These are phyloP conservation scores for Stromatinia cepivora DNA, from an alignment of 2,329 filamentous ascomycete genomes.

Conservation along the genomic window DNA sequence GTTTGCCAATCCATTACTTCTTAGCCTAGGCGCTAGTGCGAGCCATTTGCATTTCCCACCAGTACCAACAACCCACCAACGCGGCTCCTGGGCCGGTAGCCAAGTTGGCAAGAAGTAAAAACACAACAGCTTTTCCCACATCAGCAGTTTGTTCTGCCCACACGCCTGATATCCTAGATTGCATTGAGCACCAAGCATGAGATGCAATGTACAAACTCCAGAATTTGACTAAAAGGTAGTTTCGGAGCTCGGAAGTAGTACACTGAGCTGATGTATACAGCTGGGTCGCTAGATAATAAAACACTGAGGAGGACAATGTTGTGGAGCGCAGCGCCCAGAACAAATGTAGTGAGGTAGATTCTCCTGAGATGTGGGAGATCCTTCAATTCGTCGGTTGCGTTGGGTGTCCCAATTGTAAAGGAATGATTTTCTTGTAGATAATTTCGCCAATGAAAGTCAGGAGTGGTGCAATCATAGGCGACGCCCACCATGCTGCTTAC, in stretches of 20 bases:
- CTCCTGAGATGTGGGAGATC: conserved; percentile 1
- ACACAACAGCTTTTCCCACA: conserved; percentile 1
- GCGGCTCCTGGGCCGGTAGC: conserved; percentile 9
- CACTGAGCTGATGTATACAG: background rate
- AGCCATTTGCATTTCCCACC: conserved; percentile 16
- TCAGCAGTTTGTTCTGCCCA: background rate
- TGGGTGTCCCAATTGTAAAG: background rate
- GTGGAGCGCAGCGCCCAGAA: background rate
- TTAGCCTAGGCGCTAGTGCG: background rate
- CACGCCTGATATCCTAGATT: conserved; percentile 11
- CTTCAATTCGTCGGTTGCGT: background rate
- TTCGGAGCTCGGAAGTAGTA: background rate
- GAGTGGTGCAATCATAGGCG: background rate
- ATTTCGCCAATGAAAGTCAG: background rate
- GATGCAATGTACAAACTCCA: conserved; percentile 7
- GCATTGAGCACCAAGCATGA: conserved; percentile 2
- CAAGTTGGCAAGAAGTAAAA: background rate
- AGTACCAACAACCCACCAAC: conserved; percentile 18
- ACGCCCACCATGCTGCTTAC: background rate
- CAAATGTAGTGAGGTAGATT: conserved; percentile 2
- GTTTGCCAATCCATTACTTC: background rate
- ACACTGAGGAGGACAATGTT: background rate
- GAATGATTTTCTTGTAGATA: background rate
- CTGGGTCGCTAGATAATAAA: background rate
- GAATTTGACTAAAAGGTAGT: background rate